Conservation (phyloP, 352 stramenopile genomes). For the Elongisporangium senticosum region DNA sequence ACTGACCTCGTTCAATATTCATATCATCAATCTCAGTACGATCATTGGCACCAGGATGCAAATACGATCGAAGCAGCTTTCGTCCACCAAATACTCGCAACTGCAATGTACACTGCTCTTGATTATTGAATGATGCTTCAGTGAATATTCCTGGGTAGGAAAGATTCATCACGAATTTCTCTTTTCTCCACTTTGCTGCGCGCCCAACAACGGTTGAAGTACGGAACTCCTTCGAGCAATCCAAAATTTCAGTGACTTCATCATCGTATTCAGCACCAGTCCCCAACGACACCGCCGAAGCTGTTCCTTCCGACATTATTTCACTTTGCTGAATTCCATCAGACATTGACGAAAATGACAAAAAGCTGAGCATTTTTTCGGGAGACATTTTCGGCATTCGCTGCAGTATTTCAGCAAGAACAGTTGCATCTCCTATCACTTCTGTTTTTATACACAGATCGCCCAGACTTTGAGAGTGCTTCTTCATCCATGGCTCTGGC, state of each 20-base stretch:
- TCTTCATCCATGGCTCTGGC: conserved; percentile 73
- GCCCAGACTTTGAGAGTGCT: conserved; percentile 40
- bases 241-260: conserved; percentile 40
- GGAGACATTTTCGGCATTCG: conserved; percentile 22
- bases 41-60: neutral
- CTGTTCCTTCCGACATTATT: conserved; percentile 3
- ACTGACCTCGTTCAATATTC: conserved; percentile 11
- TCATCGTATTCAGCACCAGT: conserved; percentile 27
- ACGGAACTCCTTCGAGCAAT: conserved; percentile 28
- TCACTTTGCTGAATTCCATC: conserved; percentile 32
- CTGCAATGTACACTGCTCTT: conserved; percentile 34
- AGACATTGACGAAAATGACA: conserved; percentile 28
- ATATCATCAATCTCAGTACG: conserved; percentile 6
- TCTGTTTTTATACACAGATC: conserved; percentile 68
- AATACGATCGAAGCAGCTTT: conserved; percentile 23
- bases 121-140: conserved; percentile 18
- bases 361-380: conserved; percentile 46
- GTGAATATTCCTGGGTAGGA: conserved; percentile 69
- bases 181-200: conserved; percentile 41
- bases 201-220: conserved; percentile 29
- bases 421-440: conserved; percentile 47
- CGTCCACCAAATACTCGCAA: conserved; percentile 38
- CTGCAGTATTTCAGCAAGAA: conserved; percentile 52
- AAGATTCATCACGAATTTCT: conserved; percentile 54
- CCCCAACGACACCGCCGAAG: neutral